These are phyloP conservation scores for Periconia sp. DNA, from an alignment of 2,329 filamentous ascomycete species.

Conservation along the genomic window DNA sequence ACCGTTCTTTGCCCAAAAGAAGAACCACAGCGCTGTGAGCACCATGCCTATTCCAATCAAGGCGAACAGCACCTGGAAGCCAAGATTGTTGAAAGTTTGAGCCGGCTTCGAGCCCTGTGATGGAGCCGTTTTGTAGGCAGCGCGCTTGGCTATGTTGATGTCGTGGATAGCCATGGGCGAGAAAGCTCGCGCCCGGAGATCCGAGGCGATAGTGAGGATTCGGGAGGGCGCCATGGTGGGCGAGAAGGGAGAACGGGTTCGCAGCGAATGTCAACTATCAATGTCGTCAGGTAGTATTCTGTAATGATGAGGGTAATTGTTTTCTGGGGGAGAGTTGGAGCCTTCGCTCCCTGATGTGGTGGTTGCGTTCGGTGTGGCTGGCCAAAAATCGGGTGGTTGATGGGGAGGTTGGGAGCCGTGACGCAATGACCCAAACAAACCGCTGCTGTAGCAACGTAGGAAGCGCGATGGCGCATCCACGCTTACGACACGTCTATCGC, in stretches of 20 bases:
- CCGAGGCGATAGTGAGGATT: constrained; percentile 1
- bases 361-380: constrained; percentile 2
- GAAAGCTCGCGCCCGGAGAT: neutral
- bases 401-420: constrained; percentile 1
- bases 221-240: constrained; percentile 3
- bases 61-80: constrained; percentile 85
- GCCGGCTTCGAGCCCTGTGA: constrained; percentile 45
- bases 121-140: constrained; percentile 26
- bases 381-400: constrained; percentile 3
- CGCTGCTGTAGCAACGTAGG: neutral
- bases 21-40: constrained; percentile 86
- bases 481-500: too few relatives aligned
- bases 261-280: constrained; percentile 1
- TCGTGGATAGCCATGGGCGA: constrained; percentile 2
- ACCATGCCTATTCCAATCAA: constrained; percentile 81
- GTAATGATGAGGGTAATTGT: neutral
- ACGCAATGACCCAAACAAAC: constrained; percentile 3
- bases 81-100: constrained; percentile 55
- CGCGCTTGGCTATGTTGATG: constrained; percentile 6
- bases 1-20: constrained; percentile 94
- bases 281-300: constrained; percentile 3
- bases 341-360: neutral
- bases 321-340: neutral
- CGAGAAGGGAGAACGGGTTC: neutral
- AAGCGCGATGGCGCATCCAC: neutral